Evolutionary conservation across 2,329 filamentous ascomycete genomes (phyloP).

Genomic region (Zarea fungicola): DNA sequence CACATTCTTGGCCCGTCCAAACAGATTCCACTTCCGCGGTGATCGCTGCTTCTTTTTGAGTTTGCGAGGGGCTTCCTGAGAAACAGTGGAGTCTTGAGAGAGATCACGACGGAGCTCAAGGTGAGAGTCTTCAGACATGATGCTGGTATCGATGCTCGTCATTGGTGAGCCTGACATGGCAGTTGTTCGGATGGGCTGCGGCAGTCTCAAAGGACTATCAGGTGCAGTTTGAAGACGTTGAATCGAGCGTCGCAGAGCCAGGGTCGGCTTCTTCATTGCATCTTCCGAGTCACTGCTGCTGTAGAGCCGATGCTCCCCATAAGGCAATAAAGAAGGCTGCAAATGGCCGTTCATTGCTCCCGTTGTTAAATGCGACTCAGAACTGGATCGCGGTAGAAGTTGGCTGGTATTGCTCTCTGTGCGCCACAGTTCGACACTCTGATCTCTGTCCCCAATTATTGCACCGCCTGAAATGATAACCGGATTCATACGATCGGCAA

Average conservation of each 20-base stretch:
- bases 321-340: constrained; percentile 50
- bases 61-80: constrained; percentile 42
- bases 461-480: constrained; percentile 62
- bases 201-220: constrained; percentile 42
- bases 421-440: constrained; percentile 41
- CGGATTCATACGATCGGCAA: constrained; percentile 58
- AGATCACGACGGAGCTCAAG: constrained; percentile 34
- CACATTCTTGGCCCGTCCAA: constrained; percentile 49
- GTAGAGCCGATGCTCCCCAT: constrained; percentile 38
- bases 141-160: constrained; percentile 51
- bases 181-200: constrained; percentile 47
- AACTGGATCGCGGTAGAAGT: constrained; percentile 34
- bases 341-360: constrained; percentile 30
- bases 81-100: constrained; percentile 25
- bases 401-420: constrained; percentile 48
- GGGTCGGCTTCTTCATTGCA: constrained; percentile 40
- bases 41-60: constrained; percentile 49
- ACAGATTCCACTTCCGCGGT: constrained; percentile 59
- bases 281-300: constrained; percentile 54
- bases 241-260: constrained; percentile 51
- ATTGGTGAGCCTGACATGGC: constrained; percentile 42
- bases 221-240: constrained; percentile 45
- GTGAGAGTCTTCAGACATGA: constrained; percentile 53
- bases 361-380: constrained; percentile 33
- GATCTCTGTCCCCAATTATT: constrained; percentile 55